Percentiles rank a stretch among this genome's conserved stretches.
phyloP scores from a whole-genome alignment of 2,329 filamentous ascomycete genomes.

The Colletotrichum eremochloae region DNA sequence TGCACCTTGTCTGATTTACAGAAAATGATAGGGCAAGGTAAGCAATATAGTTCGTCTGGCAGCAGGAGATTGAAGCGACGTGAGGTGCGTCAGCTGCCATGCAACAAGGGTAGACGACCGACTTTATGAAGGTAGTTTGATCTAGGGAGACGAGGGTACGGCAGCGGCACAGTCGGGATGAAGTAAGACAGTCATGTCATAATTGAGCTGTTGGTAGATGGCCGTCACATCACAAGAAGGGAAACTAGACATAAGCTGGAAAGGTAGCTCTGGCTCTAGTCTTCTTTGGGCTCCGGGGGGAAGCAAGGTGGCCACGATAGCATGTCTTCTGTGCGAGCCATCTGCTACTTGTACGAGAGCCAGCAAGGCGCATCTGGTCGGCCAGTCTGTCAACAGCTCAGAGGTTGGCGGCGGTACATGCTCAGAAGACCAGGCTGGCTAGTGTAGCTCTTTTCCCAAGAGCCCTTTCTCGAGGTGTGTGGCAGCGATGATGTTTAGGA shows the following conservation, averaged over 20 bases:
- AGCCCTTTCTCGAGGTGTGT: constrained; percentile 15
- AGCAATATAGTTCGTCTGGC: not conserved
- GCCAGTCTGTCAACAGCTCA: not conserved
- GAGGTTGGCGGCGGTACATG: constrained; percentile 13
- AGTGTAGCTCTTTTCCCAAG: not conserved
- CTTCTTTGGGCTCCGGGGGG: constrained; percentile 4
- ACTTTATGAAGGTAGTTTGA: constrained; percentile 28
- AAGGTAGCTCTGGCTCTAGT: constrained; percentile 33
- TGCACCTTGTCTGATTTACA: constrained; percentile 1
- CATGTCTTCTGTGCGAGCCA: not conserved
- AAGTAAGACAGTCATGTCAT: constrained; percentile 40
- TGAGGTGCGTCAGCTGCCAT: constrained; percentile 24
- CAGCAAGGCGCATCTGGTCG: not conserved
- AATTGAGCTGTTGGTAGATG: constrained; percentile 24
- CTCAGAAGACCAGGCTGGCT: constrained; percentile 13
- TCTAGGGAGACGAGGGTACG: constrained; percentile 12
- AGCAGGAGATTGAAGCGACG: constrained; percentile 24
- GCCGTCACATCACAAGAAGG: constrained; percentile 22
- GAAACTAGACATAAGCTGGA: constrained; percentile 15
- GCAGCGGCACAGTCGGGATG: constrained; percentile 18
- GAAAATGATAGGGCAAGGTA: constrained; percentile 4
- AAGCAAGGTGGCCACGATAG: constrained; percentile 1
- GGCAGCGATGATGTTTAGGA: constrained; percentile 38
- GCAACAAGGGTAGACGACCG: constrained; percentile 30
- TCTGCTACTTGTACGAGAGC: constrained; percentile 4